Evolutionary conservation across 1,284 basidiomycete genomes (phyloP), one percentile per base, ranked within the genome.

Genomic region (Leccinum pseudoinsigne): DNA sequence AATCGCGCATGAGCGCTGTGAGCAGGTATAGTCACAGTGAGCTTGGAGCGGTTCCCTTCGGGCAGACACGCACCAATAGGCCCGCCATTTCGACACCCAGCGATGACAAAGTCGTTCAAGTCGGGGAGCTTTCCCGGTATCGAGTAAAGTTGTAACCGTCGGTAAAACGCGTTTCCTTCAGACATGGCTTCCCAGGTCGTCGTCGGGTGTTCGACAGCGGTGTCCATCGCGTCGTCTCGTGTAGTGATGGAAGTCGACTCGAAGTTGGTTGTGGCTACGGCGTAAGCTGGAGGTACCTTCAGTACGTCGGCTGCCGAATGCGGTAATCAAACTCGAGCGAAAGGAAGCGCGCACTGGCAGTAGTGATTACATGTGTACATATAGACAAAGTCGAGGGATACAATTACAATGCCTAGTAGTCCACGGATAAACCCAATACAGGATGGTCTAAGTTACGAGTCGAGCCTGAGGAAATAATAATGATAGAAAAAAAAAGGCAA

Each of bases 1-100:
- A 86, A 72, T 98, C 94, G 5, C 95, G 84, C 83, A 96, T 92
- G 31, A 98, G 77, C 21, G 97, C 97, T 94, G 68, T 21, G 53
- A 31, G 45, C 3, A 47, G 3, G 45, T 18, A 6, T 53, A 16
- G 23, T 26, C 12, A 23, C 7, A 26, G 23, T 28, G 16, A 21
- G 14, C 23, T 23, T 10, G 26, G 23, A 26, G 9, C 4, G 26
- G 23, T 26, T 53, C 26, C 28, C 26, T 51, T n/a, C 9, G 9
- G 42, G n/a, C 2, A 45, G 16, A n/a, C 47, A 72, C 80, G 60
- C 68, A 94, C 95, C 95, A 71, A 97, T 80, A 16, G 95, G 94
- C 5, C 96, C 95, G 31, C 94, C 94, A 76, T 93, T 89, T 60
- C 86, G 85, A 72, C 93, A 94, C 21, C 89, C 92, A 31, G 93